These are phyloP conservation scores for Pyronema omphalodes DNA, from an alignment of 495 filamentous ascomycete genomes.

Conservation along the genomic window DNA sequence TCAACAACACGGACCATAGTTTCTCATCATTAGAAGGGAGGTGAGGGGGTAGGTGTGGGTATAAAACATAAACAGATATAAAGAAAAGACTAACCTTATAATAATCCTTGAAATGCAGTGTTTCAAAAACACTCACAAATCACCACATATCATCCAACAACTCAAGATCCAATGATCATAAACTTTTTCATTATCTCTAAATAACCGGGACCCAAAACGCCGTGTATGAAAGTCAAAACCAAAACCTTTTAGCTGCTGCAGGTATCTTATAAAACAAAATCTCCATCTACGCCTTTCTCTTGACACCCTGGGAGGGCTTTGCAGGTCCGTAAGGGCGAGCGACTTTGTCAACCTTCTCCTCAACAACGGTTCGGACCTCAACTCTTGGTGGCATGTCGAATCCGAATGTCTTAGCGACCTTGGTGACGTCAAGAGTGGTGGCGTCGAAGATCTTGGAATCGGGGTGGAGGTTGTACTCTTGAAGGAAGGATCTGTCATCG, in stretches of 20 bases:
- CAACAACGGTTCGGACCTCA: slow-evolving; percentile 8
- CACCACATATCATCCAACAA: too few relatives aligned
- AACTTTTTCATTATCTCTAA: too few relatives aligned
- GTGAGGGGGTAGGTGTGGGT: background rate
- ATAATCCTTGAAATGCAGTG: too few relatives aligned
- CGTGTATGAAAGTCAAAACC: too few relatives aligned
- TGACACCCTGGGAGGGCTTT: background rate
- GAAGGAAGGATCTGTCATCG: slow-evolving; percentile 18
- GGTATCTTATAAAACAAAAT: too few relatives aligned
- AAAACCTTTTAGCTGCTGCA: too few relatives aligned
- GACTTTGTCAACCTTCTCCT: slow-evolving; percentile 9
- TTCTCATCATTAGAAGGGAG: slow-evolving; percentile 21
- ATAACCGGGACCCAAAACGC: too few relatives aligned
- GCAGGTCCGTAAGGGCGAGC: slow-evolving; percentile 19
- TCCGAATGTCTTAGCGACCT: slow-evolving; percentile 20
- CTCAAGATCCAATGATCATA: too few relatives aligned
- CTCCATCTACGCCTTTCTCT: background rate
- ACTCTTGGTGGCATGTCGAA: slow-evolving; percentile 20
- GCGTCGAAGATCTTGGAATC: slow-evolving; percentile 17
- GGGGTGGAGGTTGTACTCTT: slow-evolving; percentile 19
- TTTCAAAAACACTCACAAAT: too few relatives aligned
- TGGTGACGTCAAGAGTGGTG: slow-evolving; percentile 16
- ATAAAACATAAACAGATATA: background rate
- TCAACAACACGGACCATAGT: slow-evolving; percentile 39
- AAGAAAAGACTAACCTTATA: too few relatives aligned